Conservation (phyloP, 2,329 filamentous ascomycete species). For the Nemania sp. region DNA sequence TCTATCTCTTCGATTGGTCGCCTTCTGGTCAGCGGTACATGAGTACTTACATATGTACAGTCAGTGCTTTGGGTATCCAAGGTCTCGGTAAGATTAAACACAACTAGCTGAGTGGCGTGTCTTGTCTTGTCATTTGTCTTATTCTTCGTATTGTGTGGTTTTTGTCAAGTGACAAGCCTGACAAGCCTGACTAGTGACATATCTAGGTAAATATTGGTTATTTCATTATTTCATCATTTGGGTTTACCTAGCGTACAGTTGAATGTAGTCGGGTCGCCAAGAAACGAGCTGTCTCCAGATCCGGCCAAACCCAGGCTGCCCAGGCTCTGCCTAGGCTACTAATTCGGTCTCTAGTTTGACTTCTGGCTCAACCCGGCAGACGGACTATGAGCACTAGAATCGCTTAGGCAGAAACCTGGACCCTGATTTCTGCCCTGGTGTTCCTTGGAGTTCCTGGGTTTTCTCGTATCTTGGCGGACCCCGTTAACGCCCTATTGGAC, state of each 20-base stretch:
- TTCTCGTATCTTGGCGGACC: constrained; percentile 26
- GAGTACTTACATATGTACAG: not conserved
- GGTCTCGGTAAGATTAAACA: not conserved
- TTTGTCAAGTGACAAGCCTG: constrained; percentile 3
- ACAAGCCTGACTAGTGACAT: not conserved
- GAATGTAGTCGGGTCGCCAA: constrained; percentile 17
- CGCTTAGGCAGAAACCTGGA: constrained; percentile 12
- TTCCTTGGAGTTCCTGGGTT: too few species aligned
- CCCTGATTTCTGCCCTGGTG: too few species aligned
- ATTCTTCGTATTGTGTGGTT: not conserved
- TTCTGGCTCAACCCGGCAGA: constrained; percentile 20
- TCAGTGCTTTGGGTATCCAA: not conserved
- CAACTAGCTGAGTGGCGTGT: not conserved
- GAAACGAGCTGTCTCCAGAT: constrained; percentile 23
- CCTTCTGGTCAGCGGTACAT: constrained; percentile 5
- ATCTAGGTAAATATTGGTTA: not conserved
- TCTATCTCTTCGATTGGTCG: not conserved
- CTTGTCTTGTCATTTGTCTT: not conserved
- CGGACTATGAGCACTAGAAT: constrained; percentile 2
- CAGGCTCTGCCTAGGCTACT: too few species aligned
- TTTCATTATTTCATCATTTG: not conserved
- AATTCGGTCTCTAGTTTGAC: constrained; percentile 15
- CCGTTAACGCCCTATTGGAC: constrained; percentile 24
- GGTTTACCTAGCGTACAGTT: not conserved
- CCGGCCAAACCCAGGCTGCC: not conserved